Percentiles rank a stretch among this genome's conserved stretches.
Conservation (phyloP, 345 rosid species). For the Luvunga scandens region DNA sequence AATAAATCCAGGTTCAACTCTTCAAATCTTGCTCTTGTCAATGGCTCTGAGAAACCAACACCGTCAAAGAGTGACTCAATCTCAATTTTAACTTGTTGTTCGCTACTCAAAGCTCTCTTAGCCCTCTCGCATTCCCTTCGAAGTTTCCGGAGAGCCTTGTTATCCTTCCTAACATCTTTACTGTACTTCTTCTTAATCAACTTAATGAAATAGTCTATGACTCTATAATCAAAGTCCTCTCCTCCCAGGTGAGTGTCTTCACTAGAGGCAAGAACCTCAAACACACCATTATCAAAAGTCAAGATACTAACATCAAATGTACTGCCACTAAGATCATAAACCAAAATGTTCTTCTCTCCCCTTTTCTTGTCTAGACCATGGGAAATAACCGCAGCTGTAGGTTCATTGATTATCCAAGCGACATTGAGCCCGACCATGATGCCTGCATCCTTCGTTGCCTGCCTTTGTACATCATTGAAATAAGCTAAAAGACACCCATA, state of each 20-base stretch:
- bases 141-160: constrained; percentile 47
- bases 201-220: constrained; percentile 50
- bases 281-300: constrained; percentile 43
- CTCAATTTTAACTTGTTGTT: too few relatives aligned
- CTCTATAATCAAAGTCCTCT: constrained; percentile 21
- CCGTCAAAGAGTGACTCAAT: too few relatives aligned
- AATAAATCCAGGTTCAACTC: too few relatives aligned
- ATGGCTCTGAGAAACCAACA: too few relatives aligned
- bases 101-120: too few relatives aligned
- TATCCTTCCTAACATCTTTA: constrained; percentile 45
- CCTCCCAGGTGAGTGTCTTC: constrained; percentile 58
- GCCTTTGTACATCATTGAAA: constrained; percentile 41
- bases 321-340: too few relatives aligned
- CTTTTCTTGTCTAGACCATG: too few relatives aligned
- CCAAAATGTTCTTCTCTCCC: too few relatives aligned
- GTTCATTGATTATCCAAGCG: too few relatives aligned
- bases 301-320: constrained; percentile 39
- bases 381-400: too few relatives aligned
- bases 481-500: constrained; percentile 22
- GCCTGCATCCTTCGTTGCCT: constrained; percentile 35
- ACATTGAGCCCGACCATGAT: constrained; percentile 21
- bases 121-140: background rate
- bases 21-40: too few relatives aligned
- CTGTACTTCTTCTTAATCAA: constrained; percentile 43
- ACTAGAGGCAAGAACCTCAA: constrained; percentile 52